phyloP scores from a whole-genome alignment of 2,329 filamentous ascomycete genomes.

The Domatiomyces catenatus region DNA sequence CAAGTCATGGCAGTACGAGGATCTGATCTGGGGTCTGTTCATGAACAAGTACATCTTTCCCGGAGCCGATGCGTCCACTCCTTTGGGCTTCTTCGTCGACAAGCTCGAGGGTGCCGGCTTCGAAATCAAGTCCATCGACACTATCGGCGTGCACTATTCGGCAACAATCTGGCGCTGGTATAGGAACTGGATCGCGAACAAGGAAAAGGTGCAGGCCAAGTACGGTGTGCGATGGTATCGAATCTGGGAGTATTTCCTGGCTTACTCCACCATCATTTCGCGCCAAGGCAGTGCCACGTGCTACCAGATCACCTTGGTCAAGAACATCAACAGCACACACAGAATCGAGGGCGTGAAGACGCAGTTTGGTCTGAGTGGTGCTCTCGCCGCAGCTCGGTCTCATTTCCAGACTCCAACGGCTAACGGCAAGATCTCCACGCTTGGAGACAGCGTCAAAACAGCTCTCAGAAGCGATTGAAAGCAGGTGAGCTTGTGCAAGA shows the following conservation, averaged over 20 bases:
- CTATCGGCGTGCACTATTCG: slow-evolving; percentile 90
- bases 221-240: slow-evolving; percentile 93
- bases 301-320: slow-evolving; percentile 74
- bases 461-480: not conserved
- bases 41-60: slow-evolving; percentile 99
- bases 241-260: slow-evolving; percentile 87
- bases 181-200: slow-evolving; percentile 92
- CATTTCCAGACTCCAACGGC: slow-evolving; percentile 10
- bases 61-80: slow-evolving; percentile 87
- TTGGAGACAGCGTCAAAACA: not conserved
- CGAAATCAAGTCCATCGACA: slow-evolving; percentile 84
- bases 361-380: slow-evolving; percentile 55
- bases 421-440: not conserved
- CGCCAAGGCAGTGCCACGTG: slow-evolving; percentile 73
- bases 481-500: not conserved
- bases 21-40: slow-evolving; percentile 94
- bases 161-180: slow-evolving; percentile 97
- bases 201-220: slow-evolving; percentile 82
- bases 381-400: slow-evolving; percentile 38
- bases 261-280: slow-evolving; percentile 68
- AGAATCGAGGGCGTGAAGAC: slow-evolving; percentile 57
- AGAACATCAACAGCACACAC: slow-evolving; percentile 80
- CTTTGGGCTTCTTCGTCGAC: slow-evolving; percentile 73
- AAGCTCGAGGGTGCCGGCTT: slow-evolving; percentile 74
- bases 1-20: slow-evolving; percentile 94